A percentile compares a stretch with the other conserved stretches of the same genome.
Conservation (phyloP, 306 rosid species). For the Glycine tomentella region DNA sequence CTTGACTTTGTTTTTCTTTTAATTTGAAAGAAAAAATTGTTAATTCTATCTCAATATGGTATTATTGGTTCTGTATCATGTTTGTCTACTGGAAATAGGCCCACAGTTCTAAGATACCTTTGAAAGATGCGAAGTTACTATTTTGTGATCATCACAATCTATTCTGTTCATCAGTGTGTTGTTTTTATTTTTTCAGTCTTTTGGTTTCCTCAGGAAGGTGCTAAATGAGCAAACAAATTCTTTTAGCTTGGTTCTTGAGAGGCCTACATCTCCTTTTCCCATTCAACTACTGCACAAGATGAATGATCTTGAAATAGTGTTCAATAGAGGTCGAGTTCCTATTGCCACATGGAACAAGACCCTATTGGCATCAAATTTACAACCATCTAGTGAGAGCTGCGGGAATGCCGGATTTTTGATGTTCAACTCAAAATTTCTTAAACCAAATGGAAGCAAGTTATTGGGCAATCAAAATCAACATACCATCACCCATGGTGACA, state of each 20-base stretch:
- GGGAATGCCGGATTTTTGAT: conserved; percentile 76
- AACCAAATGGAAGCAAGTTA: conserved; percentile 65
- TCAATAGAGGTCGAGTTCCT: conserved; percentile 87
- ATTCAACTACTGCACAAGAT: conserved; percentile 56
- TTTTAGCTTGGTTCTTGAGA: conserved; percentile 66
- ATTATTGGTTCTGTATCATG: conserved; percentile 12
- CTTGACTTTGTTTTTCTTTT: background rate
- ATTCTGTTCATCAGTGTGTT: conserved; percentile 64
- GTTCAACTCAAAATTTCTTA: conserved; percentile 79
- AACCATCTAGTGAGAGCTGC: conserved; percentile 57
- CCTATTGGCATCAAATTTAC: conserved; percentile 69
- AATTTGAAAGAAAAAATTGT: conserved; percentile 6
- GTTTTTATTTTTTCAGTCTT: conserved; percentile 67
- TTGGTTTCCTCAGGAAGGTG: conserved; percentile 60
- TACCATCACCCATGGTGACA: conserved; percentile 60
- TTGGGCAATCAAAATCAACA: conserved; percentile 61
- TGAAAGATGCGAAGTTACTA: conserved; percentile 11
- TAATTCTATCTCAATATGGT: conserved; percentile 3
- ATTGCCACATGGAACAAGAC: conserved; percentile 79
- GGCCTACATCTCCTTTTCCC: conserved; percentile 59
- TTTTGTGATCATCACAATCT: conserved; percentile 41
- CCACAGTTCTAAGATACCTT: background rate
- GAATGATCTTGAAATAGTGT: conserved; percentile 69
- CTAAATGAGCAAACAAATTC: conserved; percentile 58
- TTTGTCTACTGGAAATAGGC: conserved; percentile 4